Evolutionary conservation across 495 filamentous ascomycete genomes (phyloP), one percentile per base, ranked within the genome.

Genomic region (Aspergillus affinis): DNA sequence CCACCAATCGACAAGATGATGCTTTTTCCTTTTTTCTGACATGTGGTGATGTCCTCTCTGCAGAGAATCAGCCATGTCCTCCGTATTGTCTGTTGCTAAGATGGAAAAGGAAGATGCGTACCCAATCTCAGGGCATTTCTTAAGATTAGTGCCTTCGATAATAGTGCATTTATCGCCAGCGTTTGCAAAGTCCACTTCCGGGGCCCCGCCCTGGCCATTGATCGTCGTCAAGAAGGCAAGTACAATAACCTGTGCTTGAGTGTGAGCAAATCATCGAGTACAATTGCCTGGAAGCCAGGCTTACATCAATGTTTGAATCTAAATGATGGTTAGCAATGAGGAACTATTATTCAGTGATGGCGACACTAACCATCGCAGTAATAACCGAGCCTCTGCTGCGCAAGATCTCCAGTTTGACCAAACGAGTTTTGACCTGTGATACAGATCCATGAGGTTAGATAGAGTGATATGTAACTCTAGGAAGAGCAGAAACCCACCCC

Each of bases 1-100:
- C 88, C 88, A 47, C 88, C 86, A 50, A 91, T 79, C 30, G 86
- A 89, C 5, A 91, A 68, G 27, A 91, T 68, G 60, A 92, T 82
- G 0, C 82, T 86, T 68, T 90, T 91, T 50, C 84, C 84, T 52
- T 77, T 69, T 5, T 70, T 41, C 66, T 92, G 88, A 74, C 89
- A 92, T 8, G 74, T 74, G 49, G 73, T 73, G 68, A 92, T 90
- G 59, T 91, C 85, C 49, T 62, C 50, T 5, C 77, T 79, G 46
- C 52, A 6, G 20, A 6, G 1, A 41, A 59, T 75, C 55, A 73
- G 68, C 62, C 9, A 10, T 2, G 15, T 20, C 44, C 23, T 26
- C n/a, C n/a, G n/a, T n/a, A 26, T 4, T 26, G 23, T 26, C 23
- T 26, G 23, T 26, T 26, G n/a, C n/a, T 26, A 26, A 4, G 23